phyloP scores from a whole-genome alignment of 495 filamentous ascomycete genomes.

The Penicillium pancosmium region DNA sequence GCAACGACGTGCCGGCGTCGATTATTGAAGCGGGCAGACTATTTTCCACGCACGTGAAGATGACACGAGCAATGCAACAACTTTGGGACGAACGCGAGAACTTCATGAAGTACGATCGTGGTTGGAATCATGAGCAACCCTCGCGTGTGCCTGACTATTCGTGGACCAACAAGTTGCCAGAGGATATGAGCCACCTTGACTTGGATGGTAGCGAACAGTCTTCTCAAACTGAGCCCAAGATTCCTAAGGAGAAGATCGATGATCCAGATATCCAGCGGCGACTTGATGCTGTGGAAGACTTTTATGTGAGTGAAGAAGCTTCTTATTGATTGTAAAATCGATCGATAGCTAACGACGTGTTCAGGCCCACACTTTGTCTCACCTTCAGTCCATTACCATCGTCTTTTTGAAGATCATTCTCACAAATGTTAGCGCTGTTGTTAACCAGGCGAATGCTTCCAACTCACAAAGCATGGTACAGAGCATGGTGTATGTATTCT shows the following conservation, averaged over 20 bases:
- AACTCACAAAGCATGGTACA: slow-evolving; percentile 42
- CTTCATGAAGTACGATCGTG: slow-evolving; percentile 88
- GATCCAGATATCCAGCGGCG: slow-evolving; percentile 61
- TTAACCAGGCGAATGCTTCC: slow-evolving; percentile 54
- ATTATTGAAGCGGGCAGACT: slow-evolving; percentile 95
- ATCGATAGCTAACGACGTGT: slow-evolving; percentile 17
- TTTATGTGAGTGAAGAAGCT: slow-evolving; percentile 68
- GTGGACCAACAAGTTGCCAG: not conserved
- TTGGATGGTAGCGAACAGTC: slow-evolving; percentile 18
- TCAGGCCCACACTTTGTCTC: slow-evolving; percentile 73
- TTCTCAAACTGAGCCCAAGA: slow-evolving; percentile 24
- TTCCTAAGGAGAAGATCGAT: slow-evolving; percentile 55
- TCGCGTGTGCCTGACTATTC: slow-evolving; percentile 28
- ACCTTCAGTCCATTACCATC: slow-evolving; percentile 92
- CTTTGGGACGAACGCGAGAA: slow-evolving; percentile 91
- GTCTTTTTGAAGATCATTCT: slow-evolving; percentile 87
- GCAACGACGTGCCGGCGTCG: slow-evolving; percentile 85
- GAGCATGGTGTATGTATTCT: slow-evolving; percentile 34
- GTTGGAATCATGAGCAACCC: slow-evolving; percentile 69
- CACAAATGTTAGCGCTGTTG: slow-evolving; percentile 71
- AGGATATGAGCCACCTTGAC: not conserved
- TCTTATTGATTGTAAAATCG: not conserved
- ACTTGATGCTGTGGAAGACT: slow-evolving; percentile 73
- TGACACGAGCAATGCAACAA: slow-evolving; percentile 87
- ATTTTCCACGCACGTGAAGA: slow-evolving; percentile 85